Evolutionary conservation across 495 filamentous ascomycete genomes (phyloP), one percentile per base, ranked within the genome.

Genomic region (Aspergillus taichungensis): DNA sequence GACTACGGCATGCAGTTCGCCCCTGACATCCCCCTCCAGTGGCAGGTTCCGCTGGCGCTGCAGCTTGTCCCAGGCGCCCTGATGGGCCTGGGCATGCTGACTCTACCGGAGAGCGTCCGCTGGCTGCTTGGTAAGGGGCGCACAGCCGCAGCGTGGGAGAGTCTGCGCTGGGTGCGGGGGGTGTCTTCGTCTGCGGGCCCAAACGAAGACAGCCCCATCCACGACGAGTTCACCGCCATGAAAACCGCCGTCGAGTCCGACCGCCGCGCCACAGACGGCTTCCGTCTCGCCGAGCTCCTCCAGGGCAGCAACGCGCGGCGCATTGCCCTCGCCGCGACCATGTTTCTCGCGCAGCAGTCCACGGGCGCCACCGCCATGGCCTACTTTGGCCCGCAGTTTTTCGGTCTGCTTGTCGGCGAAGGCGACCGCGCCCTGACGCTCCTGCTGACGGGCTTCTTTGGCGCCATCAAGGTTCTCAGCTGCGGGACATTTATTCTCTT

Each of bases 1-100:
- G 69, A 77, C 42, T 77, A 77, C 40, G 71, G 64, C 43, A 59
- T 63, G 51, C 79, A 81, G 13, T 76, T 75, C 48, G 71, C 75
- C 51, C 74, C 73, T 10, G 73, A 83, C 41, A 73, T 72, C 5
- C 29, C 63, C 0, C 34, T 42, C 1, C 73, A 79, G 50, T 79
- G 74, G 77, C 71, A 74, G 46, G 61, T 79, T 34, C 74, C 74
- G 3, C 63, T 80, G 34, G 74, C 68, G 0, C 55, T 78, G 32
- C 76, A 80, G 44, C 62, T 78, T 14, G 61, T 71, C 3, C 74
- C 74, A 0, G 71, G 70, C 3, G 67, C 52, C 2, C 40, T 77
- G 8, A 73, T 79, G 52, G 72, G 71, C 1, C n/a, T 73, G 5
- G 70, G 74, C 10, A 71, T 76, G 64, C 44, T 75, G 0, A 62